Evolutionary conservation across 345 rosid genomes (phyloP), one percentile per base, ranked within the genome.

Genomic region (Rhizophora apiculata): DNA sequence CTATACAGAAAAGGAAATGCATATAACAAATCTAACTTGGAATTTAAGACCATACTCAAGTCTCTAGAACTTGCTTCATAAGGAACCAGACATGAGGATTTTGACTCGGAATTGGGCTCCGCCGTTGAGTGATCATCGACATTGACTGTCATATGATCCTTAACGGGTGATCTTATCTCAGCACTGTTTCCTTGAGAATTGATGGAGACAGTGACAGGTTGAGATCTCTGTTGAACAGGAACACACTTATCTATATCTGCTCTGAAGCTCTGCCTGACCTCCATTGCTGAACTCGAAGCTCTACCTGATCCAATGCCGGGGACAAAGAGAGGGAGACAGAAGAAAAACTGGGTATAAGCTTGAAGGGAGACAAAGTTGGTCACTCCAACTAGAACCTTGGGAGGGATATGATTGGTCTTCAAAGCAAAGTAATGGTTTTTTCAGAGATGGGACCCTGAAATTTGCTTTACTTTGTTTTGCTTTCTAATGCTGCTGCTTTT

Each of bases 361-460:
- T 75, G 63, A 27, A 43, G 49, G 49, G 18, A 5, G 49, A 43
- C 8, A 43, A 43, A 43, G 1, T 43, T 43, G 49, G 16, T 43
- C 49, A 43, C 49, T 43, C 49, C 49, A 43, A 39, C 46, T 10
- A 39, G 46, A 39, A 39, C 46, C 46, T 39, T 39, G 46, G 46
- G 46, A 39, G 67, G 78, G 48, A 78, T 78, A 69, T 76, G 86
- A 79, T 81, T 85, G 82, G 84, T 81, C 86, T 82, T 84, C 84
- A 87, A 85, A 82, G 92, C 79, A 60, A 85, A 87, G 86, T 76
- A 80, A 81, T 84, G 77, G 78, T 67, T 22, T 74, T 74, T 71
- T 57, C 74, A 74, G 85, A 46, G n/a, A 64, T 77, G 85, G 85
- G 81, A 62, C 81, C 85, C 43, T 53, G 57, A n/a, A 59, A 36